Percentiles rank a stretch among this genome's conserved stretches.
Evolutionary conservation across 2,329 filamentous ascomycete genomes (phyloP).

Genomic region (Apiospora aurea): DNA sequence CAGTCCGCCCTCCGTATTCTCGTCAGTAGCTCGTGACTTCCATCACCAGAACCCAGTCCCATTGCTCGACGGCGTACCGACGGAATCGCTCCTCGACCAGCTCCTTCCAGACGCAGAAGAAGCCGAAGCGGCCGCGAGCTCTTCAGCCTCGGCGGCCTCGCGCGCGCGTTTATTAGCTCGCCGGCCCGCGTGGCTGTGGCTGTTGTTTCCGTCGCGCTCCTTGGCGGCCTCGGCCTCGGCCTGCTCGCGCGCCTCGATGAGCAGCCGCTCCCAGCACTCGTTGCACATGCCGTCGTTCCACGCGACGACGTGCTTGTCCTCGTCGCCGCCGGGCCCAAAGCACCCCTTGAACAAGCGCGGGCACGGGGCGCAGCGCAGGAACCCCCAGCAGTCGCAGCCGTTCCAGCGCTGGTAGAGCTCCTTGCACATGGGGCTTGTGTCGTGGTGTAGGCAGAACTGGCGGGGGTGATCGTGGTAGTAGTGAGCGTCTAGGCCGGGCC

Average conservation of each 20-base stretch:
- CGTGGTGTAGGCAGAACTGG: background rate
- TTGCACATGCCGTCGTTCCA: constrained; percentile 45
- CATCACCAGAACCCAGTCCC: background rate
- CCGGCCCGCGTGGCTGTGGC: background rate
- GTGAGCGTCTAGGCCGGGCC: background rate
- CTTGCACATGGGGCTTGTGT: constrained; percentile 38
- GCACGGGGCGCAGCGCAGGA: constrained; percentile 41
- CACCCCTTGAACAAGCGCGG: constrained; percentile 42
- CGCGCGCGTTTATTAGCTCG: background rate
- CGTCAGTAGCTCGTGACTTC: too few relatives aligned
- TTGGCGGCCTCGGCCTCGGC: constrained; percentile 30
- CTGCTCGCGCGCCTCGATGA: constrained; percentile 42
- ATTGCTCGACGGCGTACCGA: background rate
- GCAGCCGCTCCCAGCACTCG: constrained; percentile 43
- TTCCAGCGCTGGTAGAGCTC: constrained; percentile 44
- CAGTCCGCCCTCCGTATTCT: background rate
- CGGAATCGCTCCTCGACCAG: constrained; percentile 1
- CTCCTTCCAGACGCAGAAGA: constrained; percentile 23
- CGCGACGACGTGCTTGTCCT: constrained; percentile 39
- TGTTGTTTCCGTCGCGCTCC: background rate
- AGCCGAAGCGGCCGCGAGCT: constrained; percentile 26
- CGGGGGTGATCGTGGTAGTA: background rate
- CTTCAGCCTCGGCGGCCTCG: constrained; percentile 23
- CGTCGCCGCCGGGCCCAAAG: constrained; percentile 42
- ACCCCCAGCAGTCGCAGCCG: constrained; percentile 43